Evolutionary conservation across 768 basidiomycete genomes (phyloP), one percentile per base, ranked within the genome.

Genomic region (Boletus subparvulus): DNA sequence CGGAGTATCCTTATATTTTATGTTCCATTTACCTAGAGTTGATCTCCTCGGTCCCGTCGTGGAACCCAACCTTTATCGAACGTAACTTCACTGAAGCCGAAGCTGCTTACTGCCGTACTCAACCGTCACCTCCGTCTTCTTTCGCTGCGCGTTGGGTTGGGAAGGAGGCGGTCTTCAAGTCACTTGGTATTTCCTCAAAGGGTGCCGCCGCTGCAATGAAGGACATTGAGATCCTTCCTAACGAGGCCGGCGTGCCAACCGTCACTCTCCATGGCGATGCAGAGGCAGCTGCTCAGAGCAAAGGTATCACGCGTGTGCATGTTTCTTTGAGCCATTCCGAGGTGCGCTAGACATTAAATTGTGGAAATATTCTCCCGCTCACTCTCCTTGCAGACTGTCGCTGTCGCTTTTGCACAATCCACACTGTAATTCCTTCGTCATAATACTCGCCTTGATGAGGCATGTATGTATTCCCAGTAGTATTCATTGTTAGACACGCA

Each of bases 141-240:
- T 94, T 97, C 69, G 96, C 97, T 21, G 95, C 91, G 36, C 90
- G 95, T 54, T 99, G 97, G 96, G 91, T 84, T 30, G 96, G 93
- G 50, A 99, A 98, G 75, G 97, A 98, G 73, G 96, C 95, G 3
- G 85, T 90, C 52, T 98, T 98, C 86, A 98, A 98, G 77, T 90
- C 94, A 6, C 82, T 99, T 2, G 90, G 92, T 21, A 88, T 94
- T 43, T 76, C 86, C 19, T 94, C 92, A 4, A 90, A 92, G 73
- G 97, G 97, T 39, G 96, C 95, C 12, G 91, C 84, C 7, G 95
- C 97, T 17, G 80, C 88, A n/a, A 88, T 98, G 88, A 91, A 91
- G 74, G 95, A 98, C 61, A 98, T 99, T 57, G 97, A 98, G 73
- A 94, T 98, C 65, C 78, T 96, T 56, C 86, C 90, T 45, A 82